Percentiles rank a stretch among this genome's conserved stretches.
Evolutionary conservation across 768 basidiomycete species (phyloP).

Genomic region (Terana coerulea): DNA sequence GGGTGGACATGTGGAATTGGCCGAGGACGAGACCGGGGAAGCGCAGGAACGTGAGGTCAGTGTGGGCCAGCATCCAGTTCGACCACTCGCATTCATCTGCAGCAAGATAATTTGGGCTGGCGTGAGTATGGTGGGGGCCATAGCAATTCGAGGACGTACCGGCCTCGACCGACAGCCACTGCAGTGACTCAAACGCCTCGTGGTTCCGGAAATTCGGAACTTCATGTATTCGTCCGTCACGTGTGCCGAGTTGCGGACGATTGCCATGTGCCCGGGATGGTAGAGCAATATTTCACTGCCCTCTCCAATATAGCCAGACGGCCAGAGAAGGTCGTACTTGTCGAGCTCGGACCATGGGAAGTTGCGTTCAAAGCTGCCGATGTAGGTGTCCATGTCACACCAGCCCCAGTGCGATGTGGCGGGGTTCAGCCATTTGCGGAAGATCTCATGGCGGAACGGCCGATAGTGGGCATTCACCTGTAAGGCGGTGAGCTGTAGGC

Average conservation of each 20-base stretch:
- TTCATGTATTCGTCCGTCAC: constrained; percentile 2
- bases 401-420: neutral
- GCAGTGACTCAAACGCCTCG: neutral
- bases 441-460: constrained; percentile 1
- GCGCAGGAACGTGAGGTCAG: constrained; percentile 5
- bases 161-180: constrained; percentile 1
- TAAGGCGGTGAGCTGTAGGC: too few relatives aligned
- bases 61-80: neutral
- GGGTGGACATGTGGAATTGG: neutral
- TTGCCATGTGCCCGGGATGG: neutral
- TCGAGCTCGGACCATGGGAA: constrained; percentile 2
- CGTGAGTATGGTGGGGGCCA: neutral
- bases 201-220: neutral
- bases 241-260: neutral
- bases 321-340: constrained; percentile 1
- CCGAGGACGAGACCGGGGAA: constrained; percentile 3
- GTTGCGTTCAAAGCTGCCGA: constrained; percentile 7
- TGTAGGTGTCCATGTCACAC: constrained; percentile 3
- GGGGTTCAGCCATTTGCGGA: constrained; percentile 1
- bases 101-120: neutral
- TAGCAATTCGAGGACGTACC: neutral
- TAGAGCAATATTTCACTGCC: neutral
- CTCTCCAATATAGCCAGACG: neutral
- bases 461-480: constrained; percentile 4
- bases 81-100: constrained; percentile 3